These are phyloP conservation scores for Panaeolus cyanescens DNA, from an alignment of 768 basidiomycete genomes.

Conservation along the genomic window DNA sequence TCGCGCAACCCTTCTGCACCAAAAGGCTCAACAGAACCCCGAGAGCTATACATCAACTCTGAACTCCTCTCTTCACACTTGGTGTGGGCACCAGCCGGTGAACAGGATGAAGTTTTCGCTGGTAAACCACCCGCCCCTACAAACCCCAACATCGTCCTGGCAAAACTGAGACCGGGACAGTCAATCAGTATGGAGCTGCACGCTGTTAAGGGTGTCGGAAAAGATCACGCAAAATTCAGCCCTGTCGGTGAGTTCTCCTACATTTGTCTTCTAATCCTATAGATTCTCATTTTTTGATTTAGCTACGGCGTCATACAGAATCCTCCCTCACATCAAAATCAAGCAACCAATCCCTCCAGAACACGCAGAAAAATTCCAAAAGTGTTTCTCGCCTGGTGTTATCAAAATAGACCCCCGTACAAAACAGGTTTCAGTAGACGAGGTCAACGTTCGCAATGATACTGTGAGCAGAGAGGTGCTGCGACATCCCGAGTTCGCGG, in stretches of 20 bases:
- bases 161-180: constrained; percentile 92
- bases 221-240: constrained; percentile 95
- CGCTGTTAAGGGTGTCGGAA: constrained; percentile 89
- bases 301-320: constrained; percentile 96
- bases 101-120: constrained; percentile 66
- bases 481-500: constrained; percentile 88
- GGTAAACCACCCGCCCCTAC: constrained; percentile 60
- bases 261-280: not conserved
- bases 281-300: not conserved
- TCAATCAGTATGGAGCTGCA: constrained; percentile 83
- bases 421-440: constrained; percentile 62
- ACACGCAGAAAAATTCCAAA: constrained; percentile 79
- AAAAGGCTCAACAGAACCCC: constrained; percentile 55
- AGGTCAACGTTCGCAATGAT: constrained; percentile 73
- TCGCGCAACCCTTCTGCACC: constrained; percentile 57
- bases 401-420: constrained; percentile 63
- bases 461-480: constrained; percentile 91
- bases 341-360: constrained; percentile 74
- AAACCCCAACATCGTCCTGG: constrained; percentile 83
- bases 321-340: constrained; percentile 83
- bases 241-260: constrained; percentile 72
- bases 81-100: constrained; percentile 80
- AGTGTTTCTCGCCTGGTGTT: constrained; percentile 87
- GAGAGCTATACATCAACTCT: constrained; percentile 71
- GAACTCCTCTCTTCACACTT: constrained; percentile 70